phyloP scores from a whole-genome alignment of 106 monocot species.

The Narthecium ossifragum region DNA sequence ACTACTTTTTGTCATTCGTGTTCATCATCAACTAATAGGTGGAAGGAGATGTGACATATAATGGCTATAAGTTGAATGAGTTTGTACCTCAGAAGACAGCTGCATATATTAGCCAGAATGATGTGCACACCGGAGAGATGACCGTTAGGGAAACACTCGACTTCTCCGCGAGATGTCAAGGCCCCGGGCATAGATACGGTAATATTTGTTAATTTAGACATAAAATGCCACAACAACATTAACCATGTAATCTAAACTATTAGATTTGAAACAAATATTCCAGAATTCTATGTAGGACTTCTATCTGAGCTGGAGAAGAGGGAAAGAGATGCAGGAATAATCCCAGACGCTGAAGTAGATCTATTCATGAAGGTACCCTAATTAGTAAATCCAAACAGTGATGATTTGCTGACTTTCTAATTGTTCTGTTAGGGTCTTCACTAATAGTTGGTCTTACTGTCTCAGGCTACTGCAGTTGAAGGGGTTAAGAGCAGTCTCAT shows the following conservation, averaged over 20 bases:
- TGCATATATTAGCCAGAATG: slow-evolving; percentile 86
- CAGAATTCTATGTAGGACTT: too few species aligned
- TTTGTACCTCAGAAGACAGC: slow-evolving; percentile 84
- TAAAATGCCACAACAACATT: too few species aligned
- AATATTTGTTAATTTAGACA: not conserved
- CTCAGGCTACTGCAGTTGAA: slow-evolving; percentile 30
- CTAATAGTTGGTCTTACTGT: not conserved
- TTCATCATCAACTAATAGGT: slow-evolving; percentile 9
- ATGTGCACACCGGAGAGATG: slow-evolving; percentile 83
- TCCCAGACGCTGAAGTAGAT: slow-evolving; percentile 31
- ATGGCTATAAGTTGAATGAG: slow-evolving; percentile 62
- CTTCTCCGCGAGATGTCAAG: slow-evolving; percentile 83
- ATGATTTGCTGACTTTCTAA: too few species aligned
- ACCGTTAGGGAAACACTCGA: slow-evolving; percentile 84
- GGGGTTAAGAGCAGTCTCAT: slow-evolving; percentile 28
- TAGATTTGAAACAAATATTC: not conserved
- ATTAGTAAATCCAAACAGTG: too few species aligned
- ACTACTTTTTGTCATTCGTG: not conserved
- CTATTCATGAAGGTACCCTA: slow-evolving; percentile 54
- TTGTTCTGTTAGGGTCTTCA: too few species aligned
- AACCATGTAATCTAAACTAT: too few species aligned
- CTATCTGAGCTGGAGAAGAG: slow-evolving; percentile 27
- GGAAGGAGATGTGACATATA: slow-evolving; percentile 60
- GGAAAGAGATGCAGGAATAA: slow-evolving; percentile 26
- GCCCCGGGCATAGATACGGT: slow-evolving; percentile 78